phyloP scores from a whole-genome alignment of 2,329 filamentous ascomycete genomes.

The Fonsecaea multimorphosa region DNA sequence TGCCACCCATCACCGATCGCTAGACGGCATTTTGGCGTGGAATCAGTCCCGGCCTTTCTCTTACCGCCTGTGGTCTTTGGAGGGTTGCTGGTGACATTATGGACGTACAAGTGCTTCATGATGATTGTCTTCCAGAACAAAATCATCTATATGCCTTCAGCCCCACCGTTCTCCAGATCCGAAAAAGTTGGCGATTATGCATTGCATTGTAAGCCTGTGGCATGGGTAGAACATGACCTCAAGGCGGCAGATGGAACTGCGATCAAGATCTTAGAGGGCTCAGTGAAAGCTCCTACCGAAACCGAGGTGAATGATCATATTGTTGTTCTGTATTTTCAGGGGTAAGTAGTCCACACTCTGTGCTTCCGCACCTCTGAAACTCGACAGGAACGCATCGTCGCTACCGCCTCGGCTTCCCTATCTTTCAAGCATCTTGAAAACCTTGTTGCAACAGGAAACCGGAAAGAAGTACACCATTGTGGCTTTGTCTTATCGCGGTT shows the following conservation, averaged over 20 bases:
- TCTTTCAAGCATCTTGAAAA: conserved; percentile 54
- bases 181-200: conserved; percentile 71
- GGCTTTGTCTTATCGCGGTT: conserved; percentile 69
- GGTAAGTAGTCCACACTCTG: conserved; percentile 41
- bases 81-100: conserved; percentile 69
- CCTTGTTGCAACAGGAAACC: conserved; percentile 20
- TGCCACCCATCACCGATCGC: neutral
- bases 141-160: conserved; percentile 79
- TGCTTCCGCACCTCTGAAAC: conserved; percentile 7
- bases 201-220: conserved; percentile 64
- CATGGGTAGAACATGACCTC: conserved; percentile 70
- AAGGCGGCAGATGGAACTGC: conserved; percentile 68
- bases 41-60: conserved; percentile 54
- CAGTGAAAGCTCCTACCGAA: neutral
- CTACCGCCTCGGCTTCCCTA: conserved; percentile 55
- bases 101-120: conserved; percentile 70
- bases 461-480: conserved; percentile 47
- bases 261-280: conserved; percentile 65
- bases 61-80: conserved; percentile 71
- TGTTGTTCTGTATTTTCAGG: conserved; percentile 58
- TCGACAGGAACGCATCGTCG: conserved; percentile 51
- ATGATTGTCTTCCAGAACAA: conserved; percentile 79
- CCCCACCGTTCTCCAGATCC: conserved; percentile 72
- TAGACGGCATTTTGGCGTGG: conserved; percentile 29
- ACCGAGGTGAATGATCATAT: conserved; percentile 40